Base-by-base conservation (phyloP, 495 filamentous ascomycete genomes). In the Hyphodiscus hymeniophilus region DNA sequence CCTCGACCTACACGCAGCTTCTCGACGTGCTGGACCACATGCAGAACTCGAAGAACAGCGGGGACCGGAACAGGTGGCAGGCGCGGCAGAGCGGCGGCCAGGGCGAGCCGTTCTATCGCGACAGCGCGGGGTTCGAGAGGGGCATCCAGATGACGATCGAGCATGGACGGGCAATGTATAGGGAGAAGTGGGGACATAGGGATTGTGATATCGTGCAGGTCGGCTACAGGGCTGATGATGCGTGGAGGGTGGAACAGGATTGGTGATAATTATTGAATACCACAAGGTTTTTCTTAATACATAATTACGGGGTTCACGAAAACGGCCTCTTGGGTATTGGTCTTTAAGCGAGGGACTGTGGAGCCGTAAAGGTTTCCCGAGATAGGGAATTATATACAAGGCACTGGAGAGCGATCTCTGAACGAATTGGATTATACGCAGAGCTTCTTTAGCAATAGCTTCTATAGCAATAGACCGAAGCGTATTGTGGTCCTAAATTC, bases 51-150 rank as follows among this genome's bases (percentile, higher is more conserved):
- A 71, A 71, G 42, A 21, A 47, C 22, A n/a, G n/a, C n/a, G n/a
- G n/a, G n/a, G n/a, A n/a, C n/a, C 63, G 77, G 4, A 82, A 84
- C 57, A 75, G 67, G 6, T 84, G 80, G 80, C 80, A 82, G 52
- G 51, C 53, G 2, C 61, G 63, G 28, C 79, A 81, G 57, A 68
- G 57, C 10, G 80, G 80, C 17, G 80, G 79, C 0, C 52, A 72
- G 40, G 80, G 79, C 4, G 80, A 84, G 55, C 75, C 75, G 4
- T 84, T 71, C 38, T 79, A 80, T 55, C 66, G 79, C 43, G 67
- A 76, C 42, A 54, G 69, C 0, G 65, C 56, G 8, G 79, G 77
- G 1, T 73, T 81, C 45, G 70, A 74, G 12, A 64, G 64, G 26
- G 75, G 68, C n/a, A 61, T 79, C 17, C 52, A 62, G 8, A 65